Base-by-base conservation (phyloP, 495 filamentous ascomycete genomes). In the Chaetomidium leptoderma region DNA sequence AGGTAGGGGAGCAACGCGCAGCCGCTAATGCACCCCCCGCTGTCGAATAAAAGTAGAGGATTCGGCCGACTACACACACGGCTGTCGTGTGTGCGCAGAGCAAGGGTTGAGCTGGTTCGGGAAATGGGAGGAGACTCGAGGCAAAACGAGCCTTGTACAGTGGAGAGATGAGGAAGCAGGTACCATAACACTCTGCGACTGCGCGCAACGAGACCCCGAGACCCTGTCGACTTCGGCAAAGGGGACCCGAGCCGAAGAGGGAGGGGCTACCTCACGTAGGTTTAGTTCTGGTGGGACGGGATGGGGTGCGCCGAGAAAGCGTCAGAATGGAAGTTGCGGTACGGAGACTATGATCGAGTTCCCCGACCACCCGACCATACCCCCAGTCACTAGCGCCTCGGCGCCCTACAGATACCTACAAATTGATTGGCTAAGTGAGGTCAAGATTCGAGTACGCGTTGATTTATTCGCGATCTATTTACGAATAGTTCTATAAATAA, bases 21-120 rank as follows among this genome's bases (percentile, higher is more conserved):
- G 55, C 58, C 54, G 55, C 66, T 68, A 64, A 57, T 64, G 61
- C 58, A 59, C 55, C 64, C 56, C 50, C 65, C 40, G 59, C 54
- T 46, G 49, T 54, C 59, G 53, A 61, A 61, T 50, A 51, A 55
- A 35, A 29, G 32, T 43, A 37, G n/a, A 13, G 7, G 43, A 35
- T 49, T 21, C 45, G n/a, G n/a, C n/a, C 46, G 46, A 27, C 8
- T 2, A 21, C 36, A 13, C 17, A 6, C 1, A 55, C 17, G 6
- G 27, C 27, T 16, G 35, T 27, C 50, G 35, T 60, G 57, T 42
- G 52, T 37, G 58, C 40, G 53, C 51, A 37, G 51, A 40, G 49
- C 21, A 43, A 13, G 44, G 33, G 33, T 45, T 29, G 53, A 46
- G 53, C 32, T 36, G 53, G 7, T 42, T 6, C 5, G 42, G 43